These are phyloP conservation scores for Lachnellula subtilissima DNA, from an alignment of 2,329 filamentous ascomycete species.

Conservation along the genomic window DNA sequence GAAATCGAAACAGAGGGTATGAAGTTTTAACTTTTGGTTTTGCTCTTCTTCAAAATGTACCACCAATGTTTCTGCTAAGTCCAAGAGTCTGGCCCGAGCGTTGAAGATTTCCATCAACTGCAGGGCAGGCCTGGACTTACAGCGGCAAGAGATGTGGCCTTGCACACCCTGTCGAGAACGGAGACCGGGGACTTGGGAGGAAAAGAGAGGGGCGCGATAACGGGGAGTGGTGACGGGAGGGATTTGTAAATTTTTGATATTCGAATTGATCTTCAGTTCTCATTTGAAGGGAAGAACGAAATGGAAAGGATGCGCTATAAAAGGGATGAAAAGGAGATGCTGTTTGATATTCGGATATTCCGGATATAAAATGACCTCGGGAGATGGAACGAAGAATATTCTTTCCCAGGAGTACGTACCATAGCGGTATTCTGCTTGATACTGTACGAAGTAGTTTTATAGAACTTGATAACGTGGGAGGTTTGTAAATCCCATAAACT, in stretches of 20 bases:
- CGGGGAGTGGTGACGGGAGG: conserved; percentile 11
- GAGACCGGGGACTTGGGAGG: neutral
- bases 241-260: conserved; percentile 1
- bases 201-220: conserved; percentile 4
- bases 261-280: neutral
- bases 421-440: conserved; percentile 7
- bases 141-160: conserved; percentile 7
- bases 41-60: conserved; percentile 5
- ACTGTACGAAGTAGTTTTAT: neutral
- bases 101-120: neutral
- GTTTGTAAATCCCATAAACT: neutral
- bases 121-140: neutral
- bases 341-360: neutral
- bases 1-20: neutral
- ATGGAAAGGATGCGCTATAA: neutral
- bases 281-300: neutral
- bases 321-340: neutral
- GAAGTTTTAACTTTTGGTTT: neutral
- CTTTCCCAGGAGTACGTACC: neutral
- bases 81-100: conserved; percentile 9
- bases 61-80: conserved; percentile 20
- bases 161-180: conserved; percentile 10
- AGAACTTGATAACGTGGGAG: conserved; percentile 5
- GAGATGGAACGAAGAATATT: neutral
- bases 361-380: neutral